These are phyloP conservation scores for Chytridiales sp. DNA, from an alignment of 371 early-diverging fungal genomes.

Conservation along the genomic window DNA sequence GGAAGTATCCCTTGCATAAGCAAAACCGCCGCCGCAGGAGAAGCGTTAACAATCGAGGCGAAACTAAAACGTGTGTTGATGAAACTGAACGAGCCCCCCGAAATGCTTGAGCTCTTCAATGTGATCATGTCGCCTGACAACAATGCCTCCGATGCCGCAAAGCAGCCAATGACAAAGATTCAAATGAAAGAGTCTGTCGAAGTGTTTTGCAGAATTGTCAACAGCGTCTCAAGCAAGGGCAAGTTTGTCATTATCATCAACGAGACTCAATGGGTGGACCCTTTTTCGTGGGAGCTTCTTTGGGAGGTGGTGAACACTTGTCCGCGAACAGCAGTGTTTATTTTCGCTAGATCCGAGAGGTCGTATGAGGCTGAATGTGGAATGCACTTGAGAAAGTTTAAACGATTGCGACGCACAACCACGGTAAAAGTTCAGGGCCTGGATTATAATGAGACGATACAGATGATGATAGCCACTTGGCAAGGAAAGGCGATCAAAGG, in stretches of 20 bases:
- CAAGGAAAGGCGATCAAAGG: constrained; percentile 18
- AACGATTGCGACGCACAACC: constrained; percentile 23
- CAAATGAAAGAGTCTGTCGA: constrained; percentile 39
- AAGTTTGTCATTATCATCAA: constrained; percentile 36
- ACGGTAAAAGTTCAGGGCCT: constrained; percentile 37
- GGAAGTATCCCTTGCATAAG: no score
- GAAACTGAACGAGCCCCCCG: constrained; percentile 25
- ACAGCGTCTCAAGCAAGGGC: constrained; percentile 19
- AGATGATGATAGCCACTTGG: constrained; percentile 41
- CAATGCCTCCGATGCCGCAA: constrained; percentile 3
- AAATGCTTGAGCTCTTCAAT: constrained; percentile 36
- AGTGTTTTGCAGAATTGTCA: constrained; percentile 36
- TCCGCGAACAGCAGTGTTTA: constrained; percentile 29
- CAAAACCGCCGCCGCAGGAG: no score
- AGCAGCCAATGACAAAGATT: constrained; percentile 25
- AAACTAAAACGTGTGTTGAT: constrained; percentile 20
- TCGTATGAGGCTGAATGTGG: constrained; percentile 34
- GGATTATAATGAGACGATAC: constrained; percentile 37
- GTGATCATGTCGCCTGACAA: constrained; percentile 29
- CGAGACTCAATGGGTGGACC: constrained; percentile 54
- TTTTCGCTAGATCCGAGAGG: constrained; percentile 39
- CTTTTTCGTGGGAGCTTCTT: constrained; percentile 46
- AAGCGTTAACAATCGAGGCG: constrained; percentile 29
- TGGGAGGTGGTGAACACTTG: constrained; percentile 38
- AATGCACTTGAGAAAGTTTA: constrained; percentile 21